Evolutionary conservation across 2,329 filamentous ascomycete genomes (phyloP).

Genomic region (Pseudogymnoascus sp.): DNA sequence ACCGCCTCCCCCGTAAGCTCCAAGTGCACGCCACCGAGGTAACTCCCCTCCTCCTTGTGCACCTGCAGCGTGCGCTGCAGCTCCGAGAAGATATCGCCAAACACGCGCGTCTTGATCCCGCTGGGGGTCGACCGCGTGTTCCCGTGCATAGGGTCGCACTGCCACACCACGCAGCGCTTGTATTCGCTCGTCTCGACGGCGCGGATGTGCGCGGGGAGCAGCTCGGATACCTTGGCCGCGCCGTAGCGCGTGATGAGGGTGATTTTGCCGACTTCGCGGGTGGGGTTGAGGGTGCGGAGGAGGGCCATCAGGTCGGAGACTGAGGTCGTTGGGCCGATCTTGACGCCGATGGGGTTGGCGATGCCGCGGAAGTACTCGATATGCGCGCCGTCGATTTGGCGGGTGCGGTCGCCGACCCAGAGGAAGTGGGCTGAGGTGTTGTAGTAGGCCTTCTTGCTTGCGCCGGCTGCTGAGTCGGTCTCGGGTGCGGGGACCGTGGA

Average conservation of each 20-base stretch:
- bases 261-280: constrained; percentile 77
- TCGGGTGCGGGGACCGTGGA: constrained; percentile 19
- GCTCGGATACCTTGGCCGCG: constrained; percentile 61
- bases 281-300: constrained; percentile 78
- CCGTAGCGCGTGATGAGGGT: constrained; percentile 96
- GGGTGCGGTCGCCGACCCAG: constrained; percentile 95
- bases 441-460: constrained; percentile 60
- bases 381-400: constrained; percentile 86
- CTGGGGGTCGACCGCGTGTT: constrained; percentile 60
- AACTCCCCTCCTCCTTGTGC: constrained; percentile 74
- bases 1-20: constrained; percentile 94
- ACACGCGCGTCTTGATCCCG: constrained; percentile 87
- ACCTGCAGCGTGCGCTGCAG: constrained; percentile 75
- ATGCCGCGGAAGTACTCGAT: constrained; percentile 97
- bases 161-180: constrained; percentile 69
- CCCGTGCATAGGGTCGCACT: constrained; percentile 98
- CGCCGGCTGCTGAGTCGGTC: constrained; percentile 22
- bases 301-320: constrained; percentile 67
- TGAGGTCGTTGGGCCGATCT: constrained; percentile 83
- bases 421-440: constrained; percentile 94
- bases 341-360: constrained; percentile 92
- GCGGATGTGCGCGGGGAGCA: constrained; percentile 79
- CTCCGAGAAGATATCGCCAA: constrained; percentile 83
- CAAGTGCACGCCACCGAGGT: constrained; percentile 87
- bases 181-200: constrained; percentile 76